These are phyloP conservation scores for Raddia distichophylla DNA, from an alignment of 176 grass and related monocot genomes.

Conservation along the genomic window DNA sequence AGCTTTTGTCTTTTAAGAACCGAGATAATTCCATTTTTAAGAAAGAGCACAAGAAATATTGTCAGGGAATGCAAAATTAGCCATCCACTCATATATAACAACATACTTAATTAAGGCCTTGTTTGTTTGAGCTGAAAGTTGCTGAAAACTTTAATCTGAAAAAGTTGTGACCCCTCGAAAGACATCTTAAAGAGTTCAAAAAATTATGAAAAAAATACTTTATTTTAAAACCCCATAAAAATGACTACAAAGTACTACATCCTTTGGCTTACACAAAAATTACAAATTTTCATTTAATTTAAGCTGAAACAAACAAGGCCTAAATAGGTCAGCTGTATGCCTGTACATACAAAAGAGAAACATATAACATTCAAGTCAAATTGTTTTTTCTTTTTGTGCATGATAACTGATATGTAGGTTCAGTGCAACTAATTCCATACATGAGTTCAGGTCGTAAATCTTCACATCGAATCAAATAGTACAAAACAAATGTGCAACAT, in stretches of 20 bases:
- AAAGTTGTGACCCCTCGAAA: too few species aligned
- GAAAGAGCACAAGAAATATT: conserved; percentile 17
- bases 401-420: not conserved
- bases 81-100: conserved; percentile 20
- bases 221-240: too few species aligned
- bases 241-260: too few species aligned
- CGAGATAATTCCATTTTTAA: conserved; percentile 5
- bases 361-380: conserved; percentile 23
- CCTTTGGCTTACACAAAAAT: too few species aligned
- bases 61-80: not conserved
- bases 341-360: not conserved
- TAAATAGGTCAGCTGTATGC: conserved; percentile 20
- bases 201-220: too few species aligned
- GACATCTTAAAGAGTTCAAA: too few species aligned
- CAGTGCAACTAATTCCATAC: conserved; percentile 12
- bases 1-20: conserved; percentile 28
- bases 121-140: too few species aligned
- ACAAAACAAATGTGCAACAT: conserved; percentile 23
- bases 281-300: too few species aligned
- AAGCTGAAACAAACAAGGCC: too few species aligned
- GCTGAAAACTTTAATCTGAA: too few species aligned
- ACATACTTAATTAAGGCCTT: not conserved
- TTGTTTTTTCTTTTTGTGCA: conserved; percentile 16
- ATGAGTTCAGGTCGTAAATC: conserved; percentile 21
- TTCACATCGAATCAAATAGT: not conserved